phyloP scores from a whole-genome alignment of 768 basidiomycete species.

The Amanita brunnescens region DNA sequence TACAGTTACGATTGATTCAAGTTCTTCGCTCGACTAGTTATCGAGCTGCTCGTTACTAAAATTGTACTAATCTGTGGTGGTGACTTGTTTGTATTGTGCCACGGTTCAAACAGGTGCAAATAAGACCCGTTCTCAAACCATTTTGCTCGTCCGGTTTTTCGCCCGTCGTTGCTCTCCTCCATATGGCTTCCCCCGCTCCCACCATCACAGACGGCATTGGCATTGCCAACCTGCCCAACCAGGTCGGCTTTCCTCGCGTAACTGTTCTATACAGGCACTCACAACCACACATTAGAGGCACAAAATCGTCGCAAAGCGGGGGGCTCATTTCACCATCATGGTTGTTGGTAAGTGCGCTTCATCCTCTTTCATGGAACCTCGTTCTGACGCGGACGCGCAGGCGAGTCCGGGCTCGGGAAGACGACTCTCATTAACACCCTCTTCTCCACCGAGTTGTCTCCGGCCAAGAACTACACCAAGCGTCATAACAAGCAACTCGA shows the following conservation, averaged over 20 bases:
- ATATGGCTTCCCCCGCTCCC: slow-evolving; percentile 38
- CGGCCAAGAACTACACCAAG: slow-evolving; percentile 80
- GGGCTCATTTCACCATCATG: slow-evolving; percentile 98
- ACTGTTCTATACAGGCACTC: slow-evolving; percentile 18
- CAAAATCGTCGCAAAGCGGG: slow-evolving; percentile 97
- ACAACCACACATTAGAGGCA: slow-evolving; percentile 59
- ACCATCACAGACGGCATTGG: slow-evolving; percentile 77
- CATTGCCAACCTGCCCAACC: slow-evolving; percentile 96
- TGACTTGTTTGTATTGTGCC: too few species aligned
- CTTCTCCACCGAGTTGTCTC: slow-evolving; percentile 94
- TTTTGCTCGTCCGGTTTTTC: slow-evolving; percentile 21
- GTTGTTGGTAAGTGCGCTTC: slow-evolving; percentile 71
- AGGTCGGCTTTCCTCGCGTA: slow-evolving; percentile 47
- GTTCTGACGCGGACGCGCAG: slow-evolving; percentile 28
- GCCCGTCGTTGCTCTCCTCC: slow-evolving; percentile 12
- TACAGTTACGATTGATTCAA: too few species aligned
- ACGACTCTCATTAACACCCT: slow-evolving; percentile 98
- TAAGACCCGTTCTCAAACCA: slow-evolving; percentile 24
- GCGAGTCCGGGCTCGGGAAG: slow-evolving; percentile 96
- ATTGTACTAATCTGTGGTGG: too few species aligned
- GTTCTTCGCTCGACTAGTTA: too few species aligned
- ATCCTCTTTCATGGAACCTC: background rate
- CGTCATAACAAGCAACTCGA: slow-evolving; percentile 95
- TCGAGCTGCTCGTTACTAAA: too few species aligned
- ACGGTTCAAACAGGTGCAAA: slow-evolving; percentile 18